A percentile compares a stretch with the other conserved stretches of the same genome.
Evolutionary conservation across 768 basidiomycete genomes (phyloP).

Genomic region (Tubosaeta sp.): DNA sequence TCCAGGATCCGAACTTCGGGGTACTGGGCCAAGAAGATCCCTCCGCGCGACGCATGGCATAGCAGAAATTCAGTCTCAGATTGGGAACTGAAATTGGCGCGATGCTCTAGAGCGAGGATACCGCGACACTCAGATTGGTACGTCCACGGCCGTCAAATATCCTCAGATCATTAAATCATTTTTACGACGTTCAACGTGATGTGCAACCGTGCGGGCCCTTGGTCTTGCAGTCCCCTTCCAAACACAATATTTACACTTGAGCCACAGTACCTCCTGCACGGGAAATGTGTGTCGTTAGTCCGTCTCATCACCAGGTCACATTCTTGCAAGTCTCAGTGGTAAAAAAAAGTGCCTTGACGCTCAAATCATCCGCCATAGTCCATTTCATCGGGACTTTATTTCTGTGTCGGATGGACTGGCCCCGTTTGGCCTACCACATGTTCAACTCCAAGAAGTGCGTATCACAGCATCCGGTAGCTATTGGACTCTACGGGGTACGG

Average conservation of each 20-base stretch:
- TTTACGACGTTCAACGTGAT: not conserved
- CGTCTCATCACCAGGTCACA: not conserved
- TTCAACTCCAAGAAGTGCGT: no score
- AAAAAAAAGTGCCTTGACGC: no score
- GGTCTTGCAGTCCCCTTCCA: not conserved
- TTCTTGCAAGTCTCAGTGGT: not conserved
- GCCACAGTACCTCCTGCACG: not conserved
- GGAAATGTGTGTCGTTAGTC: not conserved
- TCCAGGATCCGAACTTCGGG: not conserved
- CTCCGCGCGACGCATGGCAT: no score
- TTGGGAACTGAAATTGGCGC: not conserved
- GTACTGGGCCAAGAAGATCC: not conserved
- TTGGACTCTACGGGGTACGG: no score
- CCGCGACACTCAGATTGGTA: not conserved
- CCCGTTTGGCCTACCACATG: no score
- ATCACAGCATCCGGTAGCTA: no score
- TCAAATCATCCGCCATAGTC: no score
- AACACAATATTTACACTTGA: no score
- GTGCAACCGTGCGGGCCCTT: not conserved
- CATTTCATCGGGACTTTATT: not conserved
- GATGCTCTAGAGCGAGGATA: not conserved
- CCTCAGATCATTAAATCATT: not conserved
- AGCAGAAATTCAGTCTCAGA: no score
- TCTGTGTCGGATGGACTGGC: no score
- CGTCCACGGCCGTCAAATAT: no score